Percentiles rank a stretch among this genome's conserved stretches.
Conservation (phyloP, 495 filamentous ascomycete genomes). For the Aspergillus egyptiacus region DNA sequence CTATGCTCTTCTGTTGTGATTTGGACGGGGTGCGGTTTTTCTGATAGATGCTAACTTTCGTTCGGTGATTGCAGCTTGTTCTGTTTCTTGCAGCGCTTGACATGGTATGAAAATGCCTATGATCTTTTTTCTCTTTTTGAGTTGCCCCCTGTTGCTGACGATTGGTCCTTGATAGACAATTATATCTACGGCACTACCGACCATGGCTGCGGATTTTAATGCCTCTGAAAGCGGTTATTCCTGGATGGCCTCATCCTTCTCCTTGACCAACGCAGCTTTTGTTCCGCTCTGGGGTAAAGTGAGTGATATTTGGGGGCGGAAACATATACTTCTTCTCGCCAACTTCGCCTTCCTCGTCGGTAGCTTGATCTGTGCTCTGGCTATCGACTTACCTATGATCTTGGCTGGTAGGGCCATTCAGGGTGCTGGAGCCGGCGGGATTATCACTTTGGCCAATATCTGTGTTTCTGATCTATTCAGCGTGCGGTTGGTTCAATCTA, state of each 20-base stretch:
- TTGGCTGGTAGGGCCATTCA: constrained; percentile 72
- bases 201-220: constrained; percentile 57
- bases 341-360: constrained; percentile 71
- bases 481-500: constrained; percentile 42
- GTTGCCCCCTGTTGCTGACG: neutral
- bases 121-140: neutral
- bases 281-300: constrained; percentile 78
- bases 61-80: constrained; percentile 32
- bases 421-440: constrained; percentile 77
- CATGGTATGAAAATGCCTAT: constrained; percentile 31
- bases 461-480: constrained; percentile 76
- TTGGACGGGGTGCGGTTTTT: neutral
- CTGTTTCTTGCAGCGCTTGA: constrained; percentile 51
- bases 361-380: constrained; percentile 63
- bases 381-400: constrained; percentile 65
- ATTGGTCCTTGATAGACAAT: constrained; percentile 36
- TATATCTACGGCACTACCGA: constrained; percentile 51
- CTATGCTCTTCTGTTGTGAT: neutral
- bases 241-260: constrained; percentile 69
- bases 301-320: constrained; percentile 82
- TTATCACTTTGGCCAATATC: constrained; percentile 76
- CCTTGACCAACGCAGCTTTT: constrained; percentile 62
- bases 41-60: constrained; percentile 10
- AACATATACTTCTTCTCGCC: constrained; percentile 67
- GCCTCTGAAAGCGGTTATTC: constrained; percentile 62